Conservation (phyloP, 108 stramenopile species). For the Chaetoceros tenuissimus region DNA sequence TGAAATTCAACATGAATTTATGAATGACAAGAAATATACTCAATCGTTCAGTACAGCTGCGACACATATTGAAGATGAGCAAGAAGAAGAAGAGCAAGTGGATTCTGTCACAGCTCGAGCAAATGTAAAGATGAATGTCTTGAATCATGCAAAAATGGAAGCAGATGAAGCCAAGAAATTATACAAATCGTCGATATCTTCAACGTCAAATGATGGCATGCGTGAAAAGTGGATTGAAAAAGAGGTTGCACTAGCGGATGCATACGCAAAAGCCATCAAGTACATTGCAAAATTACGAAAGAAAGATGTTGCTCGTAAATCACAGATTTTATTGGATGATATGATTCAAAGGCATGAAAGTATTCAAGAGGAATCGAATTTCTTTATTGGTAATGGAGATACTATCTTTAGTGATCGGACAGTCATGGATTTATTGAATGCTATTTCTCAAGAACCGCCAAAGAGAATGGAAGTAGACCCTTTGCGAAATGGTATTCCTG, state of each 20-base stretch:
- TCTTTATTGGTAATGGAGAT: neutral
- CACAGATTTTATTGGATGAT: slow-evolving; percentile 24
- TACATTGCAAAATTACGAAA: slow-evolving; percentile 24
- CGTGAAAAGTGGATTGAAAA: slow-evolving; percentile 10
- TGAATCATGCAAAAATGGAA: slow-evolving; percentile 10
- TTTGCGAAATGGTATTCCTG: slow-evolving; percentile 14
- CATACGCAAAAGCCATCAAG: slow-evolving; percentile 31
- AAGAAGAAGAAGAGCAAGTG: too few species aligned
- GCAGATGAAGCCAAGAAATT: slow-evolving; percentile 6
- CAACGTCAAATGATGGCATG: neutral
- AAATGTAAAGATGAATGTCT: slow-evolving; percentile 12
- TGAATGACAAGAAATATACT: too few species aligned
- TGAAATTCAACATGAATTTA: too few species aligned
- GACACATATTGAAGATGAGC: too few species aligned
- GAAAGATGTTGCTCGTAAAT: slow-evolving; percentile 13
- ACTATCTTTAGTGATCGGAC: neutral
- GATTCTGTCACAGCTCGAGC: too few species aligned
- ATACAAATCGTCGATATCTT: neutral
- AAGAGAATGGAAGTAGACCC: neutral
- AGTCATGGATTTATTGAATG: neutral
- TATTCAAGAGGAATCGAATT: neutral
- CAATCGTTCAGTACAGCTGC: too few species aligned
- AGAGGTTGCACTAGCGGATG: slow-evolving; percentile 12
- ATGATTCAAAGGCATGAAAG: slow-evolving; percentile 18
- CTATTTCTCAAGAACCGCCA: neutral